These are phyloP conservation scores for Peronospora belbahrii DNA, from an alignment of 352 stramenopile genomes.

Conservation along the genomic window DNA sequence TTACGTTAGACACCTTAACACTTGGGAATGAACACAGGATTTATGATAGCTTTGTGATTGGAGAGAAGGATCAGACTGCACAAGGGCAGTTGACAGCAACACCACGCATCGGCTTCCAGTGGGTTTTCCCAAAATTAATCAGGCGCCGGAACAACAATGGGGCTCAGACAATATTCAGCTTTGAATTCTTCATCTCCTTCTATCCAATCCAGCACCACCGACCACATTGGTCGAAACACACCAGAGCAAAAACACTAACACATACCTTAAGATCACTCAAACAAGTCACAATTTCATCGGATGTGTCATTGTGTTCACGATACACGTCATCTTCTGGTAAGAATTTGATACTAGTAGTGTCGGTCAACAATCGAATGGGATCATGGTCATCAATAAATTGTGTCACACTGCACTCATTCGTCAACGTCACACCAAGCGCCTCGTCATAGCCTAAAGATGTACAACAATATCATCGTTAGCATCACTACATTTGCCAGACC, in stretches of 20 bases:
- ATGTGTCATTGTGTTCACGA: constrained; percentile 68
- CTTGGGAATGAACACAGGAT: background rate
- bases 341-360: constrained; percentile 92
- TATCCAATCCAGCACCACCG: constrained; percentile 2
- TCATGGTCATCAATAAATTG: constrained; percentile 87
- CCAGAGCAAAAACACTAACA: background rate
- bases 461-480: background rate
- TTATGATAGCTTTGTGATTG: background rate
- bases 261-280: constrained; percentile 90
- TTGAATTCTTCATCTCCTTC: constrained; percentile 68
- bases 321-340: constrained; percentile 73
- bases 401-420: constrained; percentile 73
- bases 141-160: constrained; percentile 81
- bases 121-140: constrained; percentile 88
- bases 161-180: constrained; percentile 76
- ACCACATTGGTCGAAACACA: background rate
- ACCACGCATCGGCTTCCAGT: constrained; percentile 78
- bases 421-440: constrained; percentile 72
- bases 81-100: constrained; percentile 52
- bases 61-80: constrained; percentile 68
- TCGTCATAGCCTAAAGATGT: constrained; percentile 88
- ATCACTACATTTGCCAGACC: background rate
- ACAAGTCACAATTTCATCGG: constrained; percentile 67
- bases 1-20: constrained; percentile 4
- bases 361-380: constrained; percentile 93